Base-by-base conservation (phyloP, 306 rosid genomes). In the Spatholobus suberectus region DNA sequence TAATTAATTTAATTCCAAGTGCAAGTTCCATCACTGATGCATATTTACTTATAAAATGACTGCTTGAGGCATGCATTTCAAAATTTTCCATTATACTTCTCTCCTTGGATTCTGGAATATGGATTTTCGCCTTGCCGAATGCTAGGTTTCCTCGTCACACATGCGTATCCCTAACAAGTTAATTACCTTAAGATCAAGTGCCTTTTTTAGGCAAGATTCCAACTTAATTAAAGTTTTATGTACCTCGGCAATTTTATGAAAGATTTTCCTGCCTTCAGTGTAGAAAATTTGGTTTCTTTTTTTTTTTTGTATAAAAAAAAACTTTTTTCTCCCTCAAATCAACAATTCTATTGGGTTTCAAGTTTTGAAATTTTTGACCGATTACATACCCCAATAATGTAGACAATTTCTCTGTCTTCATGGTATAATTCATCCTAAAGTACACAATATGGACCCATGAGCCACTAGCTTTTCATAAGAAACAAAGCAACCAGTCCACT, bases 61-160 rank as follows among this genome's bases (percentile, higher is more conserved):
- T 72, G 63, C 74, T 81, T 32, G 67, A 76, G 47, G 70, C 18
- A 17, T 72, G 75, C 20, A 44, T 73, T 65, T 47, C 61, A 44
- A 54, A 71, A 49, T 78, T 84, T 44, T 86, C 43, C 87, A 82
- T 76, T 58, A 77, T 78, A 78, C 18, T 75, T 84, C 35, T 86
- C 38, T 82, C 97, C 92, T 90, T 85, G 92, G 95, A 90, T 90
- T 90, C 95, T 90, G 91, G n/a, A n/a, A n/a, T n/a, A n/a, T n/a
- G n/a, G 92, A 88, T 90, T 86, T 87, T 91, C 93, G 90, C 91
- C 94, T 89, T 86, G 71, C 82, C 43, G 9, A 81, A 73, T 81
- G 85, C 92, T 75, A 78, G 77, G 89, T 91, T 92, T 92, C 94
- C 94, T 88, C 91, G 86, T 90, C 89, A 84, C 97, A 86, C 94